Evolutionary conservation across 257 asterid species (phyloP).

Genomic region (Apocynum venetum): DNA sequence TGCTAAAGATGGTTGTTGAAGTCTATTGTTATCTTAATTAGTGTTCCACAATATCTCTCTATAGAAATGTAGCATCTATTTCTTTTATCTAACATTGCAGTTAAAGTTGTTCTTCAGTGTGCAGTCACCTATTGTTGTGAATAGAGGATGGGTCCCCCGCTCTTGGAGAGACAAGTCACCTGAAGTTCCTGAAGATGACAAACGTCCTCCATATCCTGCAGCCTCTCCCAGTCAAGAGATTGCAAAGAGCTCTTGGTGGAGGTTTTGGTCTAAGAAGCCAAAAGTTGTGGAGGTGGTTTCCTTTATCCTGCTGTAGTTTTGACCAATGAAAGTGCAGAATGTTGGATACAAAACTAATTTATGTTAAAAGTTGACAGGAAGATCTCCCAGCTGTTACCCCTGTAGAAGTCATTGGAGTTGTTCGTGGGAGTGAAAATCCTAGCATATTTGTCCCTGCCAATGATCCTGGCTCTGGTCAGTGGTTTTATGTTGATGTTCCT

Average conservation of each 20-base stretch:
- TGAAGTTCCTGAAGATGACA: conserved; percentile 30
- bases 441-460: conserved; percentile 94
- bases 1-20: not conserved
- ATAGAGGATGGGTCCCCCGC: conserved; percentile 99
- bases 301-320: conserved; percentile 16
- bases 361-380: conserved; percentile 48
- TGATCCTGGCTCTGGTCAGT: conserved; percentile 71
- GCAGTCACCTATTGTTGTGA: conserved; percentile 70
- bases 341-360: conserved; percentile 24
- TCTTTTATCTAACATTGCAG: conserved; percentile 22
- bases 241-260: conserved; percentile 50
- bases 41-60: not conserved
- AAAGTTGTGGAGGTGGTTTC: conserved; percentile 38
- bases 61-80: not conserved
- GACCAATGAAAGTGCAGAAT: conserved; percentile 7
- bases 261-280: conserved; percentile 51
- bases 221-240: conserved; percentile 41
- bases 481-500: conserved; percentile 92
- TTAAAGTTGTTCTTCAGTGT: conserved; percentile 44
- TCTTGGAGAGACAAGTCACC: conserved; percentile 81
- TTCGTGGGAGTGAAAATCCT: conserved; percentile 89
- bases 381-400: conserved; percentile 32
- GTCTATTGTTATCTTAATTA: not conserved
- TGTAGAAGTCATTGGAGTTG: conserved; percentile 67
- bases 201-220: conserved; percentile 25